Percentiles rank a stretch among this genome's conserved stretches.
Conservation (phyloP, 495 filamentous ascomycete species). For the Penicillium lividum region DNA sequence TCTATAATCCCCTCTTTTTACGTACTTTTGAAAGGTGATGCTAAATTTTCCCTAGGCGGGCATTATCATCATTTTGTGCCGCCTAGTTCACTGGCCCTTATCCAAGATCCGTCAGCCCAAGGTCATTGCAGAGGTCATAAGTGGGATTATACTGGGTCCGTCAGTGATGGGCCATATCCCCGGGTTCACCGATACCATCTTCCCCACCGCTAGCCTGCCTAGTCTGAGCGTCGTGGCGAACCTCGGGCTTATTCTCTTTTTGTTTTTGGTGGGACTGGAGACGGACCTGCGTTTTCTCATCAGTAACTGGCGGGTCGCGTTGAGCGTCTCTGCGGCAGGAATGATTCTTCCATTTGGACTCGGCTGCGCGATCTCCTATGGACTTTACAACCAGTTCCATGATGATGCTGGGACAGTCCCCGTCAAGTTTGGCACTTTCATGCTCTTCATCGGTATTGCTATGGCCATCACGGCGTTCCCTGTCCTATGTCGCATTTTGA, state of each 20-base stretch:
- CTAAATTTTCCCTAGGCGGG: constrained; percentile 54
- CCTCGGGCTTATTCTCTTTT: constrained; percentile 83
- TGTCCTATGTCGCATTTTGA: constrained; percentile 90
- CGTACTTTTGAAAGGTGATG: neutral
- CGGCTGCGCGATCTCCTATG: constrained; percentile 78
- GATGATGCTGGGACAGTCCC: constrained; percentile 59
- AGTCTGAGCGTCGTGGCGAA: constrained; percentile 83
- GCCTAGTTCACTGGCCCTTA: constrained; percentile 79
- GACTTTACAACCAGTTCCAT: constrained; percentile 78
- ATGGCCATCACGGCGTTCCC: constrained; percentile 97
- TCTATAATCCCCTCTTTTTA: neutral
- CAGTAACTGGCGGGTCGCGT: constrained; percentile 82
- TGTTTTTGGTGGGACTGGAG: constrained; percentile 92
- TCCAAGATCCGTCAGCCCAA: constrained; percentile 85
- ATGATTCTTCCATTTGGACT: constrained; percentile 78
- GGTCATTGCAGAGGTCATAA: constrained; percentile 96
- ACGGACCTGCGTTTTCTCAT: constrained; percentile 85
- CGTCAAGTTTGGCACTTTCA: constrained; percentile 78
- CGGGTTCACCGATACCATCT: constrained; percentile 75
- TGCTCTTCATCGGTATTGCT: constrained; percentile 92
- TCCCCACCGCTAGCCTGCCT: constrained; percentile 72
- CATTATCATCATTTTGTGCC: constrained; percentile 90
- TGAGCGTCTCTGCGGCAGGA: constrained; percentile 79
- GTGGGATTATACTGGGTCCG: constrained; percentile 86
- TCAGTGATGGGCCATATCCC: constrained; percentile 84